A percentile compares a stretch with the other conserved stretches of the same genome.
Evolutionary conservation across 441 rosid genomes (phyloP).

Genomic region (Erodium moschatum): DNA sequence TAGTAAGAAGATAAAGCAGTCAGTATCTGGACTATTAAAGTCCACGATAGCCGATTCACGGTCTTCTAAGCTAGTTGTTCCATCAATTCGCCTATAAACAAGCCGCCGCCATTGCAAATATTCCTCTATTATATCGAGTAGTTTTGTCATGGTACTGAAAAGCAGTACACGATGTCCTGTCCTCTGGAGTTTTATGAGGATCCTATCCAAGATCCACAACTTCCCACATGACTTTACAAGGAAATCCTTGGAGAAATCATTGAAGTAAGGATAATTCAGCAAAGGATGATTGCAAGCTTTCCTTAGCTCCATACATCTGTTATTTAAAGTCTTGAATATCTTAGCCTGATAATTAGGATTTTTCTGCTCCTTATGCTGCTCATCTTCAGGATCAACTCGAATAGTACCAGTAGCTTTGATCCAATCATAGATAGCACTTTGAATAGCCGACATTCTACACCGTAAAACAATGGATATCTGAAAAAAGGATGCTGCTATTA

Average conservation of each 20-base stretch:
- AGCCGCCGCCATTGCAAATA: slow-evolving; percentile 92
- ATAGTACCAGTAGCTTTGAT: slow-evolving; percentile 93
- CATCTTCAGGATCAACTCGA: slow-evolving; percentile 96
- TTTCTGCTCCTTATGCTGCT: slow-evolving; percentile 61
- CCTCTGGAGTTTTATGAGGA: slow-evolving; percentile 87
- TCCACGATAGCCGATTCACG: slow-evolving; percentile 99
- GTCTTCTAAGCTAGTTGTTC: slow-evolving; percentile 98
- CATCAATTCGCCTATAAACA: slow-evolving; percentile 92
- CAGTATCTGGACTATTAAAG: slow-evolving; percentile 78
- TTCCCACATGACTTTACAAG: slow-evolving; percentile 95
- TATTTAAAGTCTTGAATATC: slow-evolving; percentile 65
- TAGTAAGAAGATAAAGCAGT: slow-evolving; percentile 89
- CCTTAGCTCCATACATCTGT: slow-evolving; percentile 99
- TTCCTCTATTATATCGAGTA: slow-evolving; percentile 96
- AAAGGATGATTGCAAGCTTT: slow-evolving; percentile 97
- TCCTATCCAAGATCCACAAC: slow-evolving; percentile 89
- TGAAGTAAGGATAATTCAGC: slow-evolving; percentile 89
- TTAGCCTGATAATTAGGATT: slow-evolving; percentile 73
- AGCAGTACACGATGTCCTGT: slow-evolving; percentile 95
- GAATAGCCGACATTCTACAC: slow-evolving; percentile 96
- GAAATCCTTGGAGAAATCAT: slow-evolving; percentile 77
- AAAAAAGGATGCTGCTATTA: slow-evolving; percentile 29
- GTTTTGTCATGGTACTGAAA: slow-evolving; percentile 98
- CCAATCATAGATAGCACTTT: slow-evolving; percentile 98
- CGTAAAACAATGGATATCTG: slow-evolving; percentile 86